Evolutionary conservation across 805 yeast species (phyloP), one percentile per base, ranked within the genome.

Genomic region (Millerozyma acaciae): DNA sequence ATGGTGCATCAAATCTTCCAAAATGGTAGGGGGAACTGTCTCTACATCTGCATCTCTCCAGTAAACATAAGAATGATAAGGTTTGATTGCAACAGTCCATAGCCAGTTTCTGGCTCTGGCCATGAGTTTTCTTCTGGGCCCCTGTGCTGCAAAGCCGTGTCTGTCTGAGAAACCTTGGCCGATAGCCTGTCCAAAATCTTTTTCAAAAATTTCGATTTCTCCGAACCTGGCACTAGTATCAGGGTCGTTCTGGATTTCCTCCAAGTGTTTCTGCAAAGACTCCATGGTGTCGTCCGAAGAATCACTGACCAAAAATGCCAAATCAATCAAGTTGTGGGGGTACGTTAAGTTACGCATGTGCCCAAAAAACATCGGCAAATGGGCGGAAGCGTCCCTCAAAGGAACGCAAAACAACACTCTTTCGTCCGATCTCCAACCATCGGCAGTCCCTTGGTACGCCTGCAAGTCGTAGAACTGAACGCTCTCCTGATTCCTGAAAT

Each of bases 1-100:
- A 57, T 87, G 96, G 48, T 77, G 84, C 97, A 90, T 90, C 48
- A 89, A 66, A 60, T 89, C 97, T 59, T 89, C 96, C 41, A 89
- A 59, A 40, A 89, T 77, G 1, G 96, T 80, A 1, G 80, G 71
- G 4, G 96, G 95, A 19, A 83, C 78, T 0, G 89, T 80, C 55
- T 89, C 96, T n/a, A 90, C 95, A 59, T 90, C 97, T 8, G 93
- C 96, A 64, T 90, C 97, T 60, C 97, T 71, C 97, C 97, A 90
- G 57, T 89, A 88, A 6, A 90, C 96, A 84, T 89, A 88, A 6
- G 95, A 79, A 55, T 90, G 97, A 55, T 90, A 80, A 1, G 97
- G 97, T 55, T 80, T 81, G 31, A 90, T 59, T 1, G 96, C 94
- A 5, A 83, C 87, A 1, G 90, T 67, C 53, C 88, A 76, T 26